A percentile compares a stretch with the other conserved stretches of the same genome.
These are phyloP conservation scores for Colletotrichum incanum DNA, from an alignment of 2,329 filamentous ascomycete species.

Conservation along the genomic window DNA sequence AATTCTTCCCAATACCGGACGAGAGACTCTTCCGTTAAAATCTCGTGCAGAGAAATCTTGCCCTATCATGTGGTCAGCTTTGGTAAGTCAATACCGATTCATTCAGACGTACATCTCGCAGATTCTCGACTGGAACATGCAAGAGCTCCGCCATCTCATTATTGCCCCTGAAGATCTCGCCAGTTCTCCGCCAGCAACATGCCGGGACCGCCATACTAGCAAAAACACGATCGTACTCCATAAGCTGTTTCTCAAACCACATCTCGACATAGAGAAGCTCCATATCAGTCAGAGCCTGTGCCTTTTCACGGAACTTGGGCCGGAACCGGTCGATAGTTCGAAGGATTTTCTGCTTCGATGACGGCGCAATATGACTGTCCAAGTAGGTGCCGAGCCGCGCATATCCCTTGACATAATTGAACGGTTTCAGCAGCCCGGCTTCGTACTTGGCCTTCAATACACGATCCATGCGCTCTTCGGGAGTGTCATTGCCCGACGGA, in stretches of 20 bases:
- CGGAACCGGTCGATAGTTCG: conserved; percentile 93
- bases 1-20: conserved; percentile 99
- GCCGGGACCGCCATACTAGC: conserved; percentile 99
- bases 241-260: conserved; percentile 97
- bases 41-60: conserved; percentile 94
- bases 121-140: conserved; percentile 88
- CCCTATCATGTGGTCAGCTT: conserved; percentile 70
- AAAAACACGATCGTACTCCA: conserved; percentile 99
- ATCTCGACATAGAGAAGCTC: conserved; percentile 97
- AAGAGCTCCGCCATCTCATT: conserved; percentile 99
- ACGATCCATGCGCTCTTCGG: conserved; percentile 95
- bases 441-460: conserved; percentile 96
- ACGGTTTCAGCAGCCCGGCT: conserved; percentile 92
- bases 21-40: conserved; percentile 93
- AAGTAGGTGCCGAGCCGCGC: conserved; percentile 91
- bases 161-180: conserved; percentile 97
- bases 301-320: conserved; percentile 95
- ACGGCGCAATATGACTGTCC: conserved; percentile 86
- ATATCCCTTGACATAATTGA: conserved; percentile 99
- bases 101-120: conserved; percentile 83
- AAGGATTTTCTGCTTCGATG: conserved; percentile 91
- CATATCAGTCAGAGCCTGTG: conserved; percentile 92
- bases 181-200: conserved; percentile 96
- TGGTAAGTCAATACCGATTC: conserved; percentile 12
- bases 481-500: conserved; percentile 86